Evolutionary conservation across 768 basidiomycete genomes (phyloP).

Genomic region (Russula earlei): DNA sequence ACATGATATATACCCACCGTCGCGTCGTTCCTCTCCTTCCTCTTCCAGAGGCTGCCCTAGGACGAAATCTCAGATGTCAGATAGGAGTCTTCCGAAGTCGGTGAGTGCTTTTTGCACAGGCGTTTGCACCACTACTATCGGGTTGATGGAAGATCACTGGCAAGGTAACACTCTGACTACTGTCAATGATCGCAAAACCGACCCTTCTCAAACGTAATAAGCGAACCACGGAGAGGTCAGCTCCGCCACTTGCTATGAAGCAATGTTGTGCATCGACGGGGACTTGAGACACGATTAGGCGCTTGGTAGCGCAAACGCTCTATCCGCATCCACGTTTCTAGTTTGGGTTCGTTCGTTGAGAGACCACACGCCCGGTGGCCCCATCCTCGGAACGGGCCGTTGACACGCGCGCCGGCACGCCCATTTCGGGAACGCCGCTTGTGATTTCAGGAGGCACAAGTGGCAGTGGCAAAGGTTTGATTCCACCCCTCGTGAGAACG

Average conservation of each 20-base stretch:
- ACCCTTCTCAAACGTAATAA: neutral
- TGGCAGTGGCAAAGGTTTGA: neutral
- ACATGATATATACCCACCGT: neutral
- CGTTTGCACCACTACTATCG: no score
- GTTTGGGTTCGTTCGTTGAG: no score
- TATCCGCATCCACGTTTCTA: neutral
- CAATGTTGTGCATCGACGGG: no score
- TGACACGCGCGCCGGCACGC: neutral
- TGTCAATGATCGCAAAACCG: neutral
- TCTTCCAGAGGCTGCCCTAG: neutral
- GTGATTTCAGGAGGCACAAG: neutral
- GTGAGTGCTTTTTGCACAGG: neutral
- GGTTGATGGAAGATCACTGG: no score
- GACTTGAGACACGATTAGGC: no score
- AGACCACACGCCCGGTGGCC: no score
- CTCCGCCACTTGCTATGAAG: no score
- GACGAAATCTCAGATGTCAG: neutral
- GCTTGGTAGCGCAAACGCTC: no score
- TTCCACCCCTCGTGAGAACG: neutral
- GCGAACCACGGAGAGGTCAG: no score
- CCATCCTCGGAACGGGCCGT: neutral
- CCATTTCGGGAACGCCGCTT: conserved; percentile 7
- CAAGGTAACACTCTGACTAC: no score
- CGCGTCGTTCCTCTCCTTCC: neutral
- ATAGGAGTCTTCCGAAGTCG: neutral